These are phyloP conservation scores for Eucalyptus tenuipes DNA, from an alignment of 345 rosid genomes.

Conservation along the genomic window DNA sequence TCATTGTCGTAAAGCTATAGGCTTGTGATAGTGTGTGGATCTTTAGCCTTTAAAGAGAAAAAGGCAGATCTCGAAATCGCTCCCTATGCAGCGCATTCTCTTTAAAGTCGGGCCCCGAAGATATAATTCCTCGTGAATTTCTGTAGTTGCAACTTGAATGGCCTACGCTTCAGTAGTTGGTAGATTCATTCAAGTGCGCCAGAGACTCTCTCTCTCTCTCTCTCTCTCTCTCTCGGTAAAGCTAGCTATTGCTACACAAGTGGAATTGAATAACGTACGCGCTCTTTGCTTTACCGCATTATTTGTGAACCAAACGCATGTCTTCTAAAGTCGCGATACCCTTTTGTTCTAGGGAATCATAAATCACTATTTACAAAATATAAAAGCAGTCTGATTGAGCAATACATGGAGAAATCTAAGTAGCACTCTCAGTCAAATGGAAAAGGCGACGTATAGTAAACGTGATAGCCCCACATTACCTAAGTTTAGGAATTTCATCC, in stretches of 20 bases:
- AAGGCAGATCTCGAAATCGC: neutral
- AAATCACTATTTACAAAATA: neutral
- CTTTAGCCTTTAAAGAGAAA: neutral
- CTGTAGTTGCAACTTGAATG: neutral
- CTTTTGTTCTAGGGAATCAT: neutral
- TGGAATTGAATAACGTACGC: neutral
- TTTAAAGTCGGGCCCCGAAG: neutral
- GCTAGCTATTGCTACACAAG: neutral
- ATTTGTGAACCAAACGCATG: neutral
- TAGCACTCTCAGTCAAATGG: neutral
- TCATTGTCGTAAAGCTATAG: neutral
- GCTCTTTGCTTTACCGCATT: neutral
- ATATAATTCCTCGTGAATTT: neutral
- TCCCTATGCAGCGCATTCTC: neutral
- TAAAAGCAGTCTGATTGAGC: neutral
- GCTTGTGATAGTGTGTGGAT: neutral
- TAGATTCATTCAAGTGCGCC: neutral
- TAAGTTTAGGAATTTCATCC: neutral
- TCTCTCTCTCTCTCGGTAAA: neutral
- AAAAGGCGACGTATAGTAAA: neutral
- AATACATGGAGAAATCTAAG: neutral
- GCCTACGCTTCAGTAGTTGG: neutral
- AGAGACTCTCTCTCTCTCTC: too few relatives aligned
- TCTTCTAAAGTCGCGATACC: neutral
- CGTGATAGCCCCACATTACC: neutral